Conservation (phyloP, 2,329 filamentous ascomycete genomes). For the Diaporthe citri region DNA sequence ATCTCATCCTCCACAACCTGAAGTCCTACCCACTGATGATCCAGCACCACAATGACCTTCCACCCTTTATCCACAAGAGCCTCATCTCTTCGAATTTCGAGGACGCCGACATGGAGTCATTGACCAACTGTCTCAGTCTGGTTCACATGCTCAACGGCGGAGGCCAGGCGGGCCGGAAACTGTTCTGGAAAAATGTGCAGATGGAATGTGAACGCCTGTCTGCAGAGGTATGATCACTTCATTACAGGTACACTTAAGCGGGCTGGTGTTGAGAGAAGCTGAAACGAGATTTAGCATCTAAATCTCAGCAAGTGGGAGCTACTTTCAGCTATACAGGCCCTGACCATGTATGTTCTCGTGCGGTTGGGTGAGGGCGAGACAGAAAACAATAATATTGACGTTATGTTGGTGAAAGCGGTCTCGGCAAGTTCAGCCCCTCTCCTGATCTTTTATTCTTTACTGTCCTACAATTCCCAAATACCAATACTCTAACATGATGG, state of each 20-base stretch:
- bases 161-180: background rate
- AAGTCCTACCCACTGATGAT: conserved; percentile 9
- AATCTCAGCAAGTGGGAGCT: background rate
- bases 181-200: conserved; percentile 8
- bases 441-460: background rate
- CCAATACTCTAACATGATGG: background rate
- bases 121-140: background rate
- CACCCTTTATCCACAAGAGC: background rate
- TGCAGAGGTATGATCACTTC: background rate
- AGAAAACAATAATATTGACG: background rate
- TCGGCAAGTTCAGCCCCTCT: background rate
- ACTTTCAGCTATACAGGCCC: conserved; percentile 5
- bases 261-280: background rate
- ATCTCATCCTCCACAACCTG: background rate
- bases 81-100: background rate
- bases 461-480: background rate
- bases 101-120: background rate
- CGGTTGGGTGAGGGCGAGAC: background rate
- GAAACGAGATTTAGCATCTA: background rate
- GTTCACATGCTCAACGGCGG: background rate
- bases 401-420: background rate
- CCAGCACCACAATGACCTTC: background rate
- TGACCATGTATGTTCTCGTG: background rate
- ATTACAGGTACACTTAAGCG: too few relatives aligned
- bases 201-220: conserved; percentile 1